phyloP scores from a whole-genome alignment of 495 filamentous ascomycete genomes.

The Xylaria sp. region DNA sequence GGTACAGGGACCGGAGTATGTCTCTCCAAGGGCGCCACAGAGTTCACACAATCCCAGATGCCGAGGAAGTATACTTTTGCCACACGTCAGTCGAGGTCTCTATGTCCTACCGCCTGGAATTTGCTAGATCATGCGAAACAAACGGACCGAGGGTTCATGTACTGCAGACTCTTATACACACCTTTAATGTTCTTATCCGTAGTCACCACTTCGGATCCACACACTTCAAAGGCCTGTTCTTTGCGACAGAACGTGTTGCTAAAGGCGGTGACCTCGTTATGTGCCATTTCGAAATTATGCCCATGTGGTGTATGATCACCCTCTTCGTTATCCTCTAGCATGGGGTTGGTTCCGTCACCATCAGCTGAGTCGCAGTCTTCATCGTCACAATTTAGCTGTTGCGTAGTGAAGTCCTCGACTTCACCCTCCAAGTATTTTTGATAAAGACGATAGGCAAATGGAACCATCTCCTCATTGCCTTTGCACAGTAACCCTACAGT shows the following conservation, averaged over 20 bases:
- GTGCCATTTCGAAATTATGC: conserved; percentile 34
- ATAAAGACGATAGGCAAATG: conserved; percentile 38
- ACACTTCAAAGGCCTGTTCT: conserved; percentile 23
- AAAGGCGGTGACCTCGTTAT: conserved; percentile 47
- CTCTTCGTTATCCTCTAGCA: conserved; percentile 41
- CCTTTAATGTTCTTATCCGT: conserved; percentile 40
- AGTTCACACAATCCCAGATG: conserved; percentile 56
- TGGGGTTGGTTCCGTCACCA: conserved; percentile 33
- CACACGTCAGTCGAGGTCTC: too few relatives aligned
- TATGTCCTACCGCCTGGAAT: too few relatives aligned
- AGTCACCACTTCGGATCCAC: conserved; percentile 28
- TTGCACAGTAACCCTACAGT: conserved; percentile 53
- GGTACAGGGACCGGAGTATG: conserved; percentile 54
- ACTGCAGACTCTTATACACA: conserved; percentile 28
- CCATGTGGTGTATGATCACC: conserved; percentile 34
- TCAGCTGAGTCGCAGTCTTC: conserved; percentile 16
- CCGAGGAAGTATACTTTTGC: conserved; percentile 42
- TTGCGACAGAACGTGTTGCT: conserved; percentile 52
- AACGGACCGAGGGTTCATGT: too few relatives aligned
- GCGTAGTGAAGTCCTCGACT: conserved; percentile 32
- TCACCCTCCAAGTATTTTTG: conserved; percentile 36
- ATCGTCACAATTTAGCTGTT: conserved; percentile 13
- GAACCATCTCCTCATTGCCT: conserved; percentile 54
- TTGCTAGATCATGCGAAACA: too few relatives aligned
- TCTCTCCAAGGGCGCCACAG: conserved; percentile 42